Percentiles rank a stretch among this genome's conserved stretches.
Evolutionary conservation across 2,329 filamentous ascomycete species (phyloP).

Genomic region (Aspergillus vadensis): DNA sequence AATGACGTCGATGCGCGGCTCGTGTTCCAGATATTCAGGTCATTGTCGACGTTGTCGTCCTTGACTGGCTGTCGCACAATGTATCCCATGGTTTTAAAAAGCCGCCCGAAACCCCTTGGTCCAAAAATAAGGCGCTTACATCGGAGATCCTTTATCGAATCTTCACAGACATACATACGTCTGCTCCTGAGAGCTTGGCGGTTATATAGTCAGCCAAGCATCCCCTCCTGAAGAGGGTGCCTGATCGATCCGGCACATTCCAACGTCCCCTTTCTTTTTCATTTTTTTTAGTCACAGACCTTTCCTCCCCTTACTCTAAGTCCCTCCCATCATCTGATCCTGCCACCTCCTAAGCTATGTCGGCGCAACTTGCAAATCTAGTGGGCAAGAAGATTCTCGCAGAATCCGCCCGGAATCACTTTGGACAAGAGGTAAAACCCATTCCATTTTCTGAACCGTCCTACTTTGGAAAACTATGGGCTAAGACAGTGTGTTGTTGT

Average conservation of each 20-base stretch:
- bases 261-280: constrained; percentile 7
- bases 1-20: constrained; percentile 6
- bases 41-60: constrained; percentile 3
- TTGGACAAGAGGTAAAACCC: constrained; percentile 43
- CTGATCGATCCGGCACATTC: not conserved
- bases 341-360: constrained; percentile 24
- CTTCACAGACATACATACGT: not conserved
- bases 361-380: constrained; percentile 29
- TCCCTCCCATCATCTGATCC: not conserved
- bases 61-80: constrained; percentile 1
- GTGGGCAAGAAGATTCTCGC: constrained; percentile 39
- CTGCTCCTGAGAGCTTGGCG: constrained; percentile 1
- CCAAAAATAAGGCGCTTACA: not conserved
- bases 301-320: not conserved
- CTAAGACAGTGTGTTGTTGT: constrained; percentile 13
- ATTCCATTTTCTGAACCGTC: constrained; percentile 2
- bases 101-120: not conserved
- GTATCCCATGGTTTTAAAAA: constrained; percentile 1
- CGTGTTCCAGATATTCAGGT: not conserved
- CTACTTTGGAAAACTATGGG: not conserved
- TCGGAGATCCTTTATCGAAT: not conserved
- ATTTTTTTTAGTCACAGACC: not conserved
- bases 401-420: constrained; percentile 43
- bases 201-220: not conserved
- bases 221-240: not conserved